Evolutionary conservation across 2,329 filamentous ascomycete species (phyloP).

Genomic region (Stagonosporopsis cucurbitacearum): DNA sequence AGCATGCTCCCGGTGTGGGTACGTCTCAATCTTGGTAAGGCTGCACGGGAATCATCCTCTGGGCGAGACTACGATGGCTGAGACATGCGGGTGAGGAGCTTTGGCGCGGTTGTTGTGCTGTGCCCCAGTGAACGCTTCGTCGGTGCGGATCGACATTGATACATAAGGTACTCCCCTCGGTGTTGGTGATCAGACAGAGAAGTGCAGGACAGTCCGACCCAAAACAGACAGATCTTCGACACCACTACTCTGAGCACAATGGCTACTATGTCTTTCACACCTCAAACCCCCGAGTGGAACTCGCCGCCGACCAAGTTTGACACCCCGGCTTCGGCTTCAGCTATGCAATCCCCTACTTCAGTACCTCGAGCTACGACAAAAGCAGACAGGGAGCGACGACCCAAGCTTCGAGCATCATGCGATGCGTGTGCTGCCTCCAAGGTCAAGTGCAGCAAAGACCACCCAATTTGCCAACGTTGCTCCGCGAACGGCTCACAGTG

Average conservation of each 20-base stretch:
- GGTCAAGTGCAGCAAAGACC: conserved; percentile 47
- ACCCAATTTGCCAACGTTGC: conserved; percentile 44
- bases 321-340: conserved; percentile 11
- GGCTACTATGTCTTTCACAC: conserved; percentile 32
- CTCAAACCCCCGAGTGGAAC: conserved; percentile 34
- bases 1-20: conserved; percentile 18
- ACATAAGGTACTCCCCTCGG: conserved; percentile 14
- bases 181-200: conserved; percentile 3
- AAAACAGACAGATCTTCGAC: conserved; percentile 5
- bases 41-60: conserved; percentile 17
- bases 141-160: conserved; percentile 8
- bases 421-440: conserved; percentile 49
- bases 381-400: conserved; percentile 26
- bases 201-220: background rate
- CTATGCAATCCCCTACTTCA: conserved; percentile 28
- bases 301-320: conserved; percentile 19
- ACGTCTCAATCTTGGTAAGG: conserved; percentile 10
- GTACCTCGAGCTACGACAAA: conserved; percentile 25
- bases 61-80: conserved; percentile 16
- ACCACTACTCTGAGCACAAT: conserved; percentile 3
- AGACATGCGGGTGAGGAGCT: conserved; percentile 18
- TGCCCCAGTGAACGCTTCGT: background rate
- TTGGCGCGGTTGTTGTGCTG: conserved; percentile 5
- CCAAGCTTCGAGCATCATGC: conserved; percentile 46
- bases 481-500: conserved; percentile 37